Conservation (phyloP, 2,329 filamentous ascomycete genomes). For the Phaeosphaeria sp. region DNA sequence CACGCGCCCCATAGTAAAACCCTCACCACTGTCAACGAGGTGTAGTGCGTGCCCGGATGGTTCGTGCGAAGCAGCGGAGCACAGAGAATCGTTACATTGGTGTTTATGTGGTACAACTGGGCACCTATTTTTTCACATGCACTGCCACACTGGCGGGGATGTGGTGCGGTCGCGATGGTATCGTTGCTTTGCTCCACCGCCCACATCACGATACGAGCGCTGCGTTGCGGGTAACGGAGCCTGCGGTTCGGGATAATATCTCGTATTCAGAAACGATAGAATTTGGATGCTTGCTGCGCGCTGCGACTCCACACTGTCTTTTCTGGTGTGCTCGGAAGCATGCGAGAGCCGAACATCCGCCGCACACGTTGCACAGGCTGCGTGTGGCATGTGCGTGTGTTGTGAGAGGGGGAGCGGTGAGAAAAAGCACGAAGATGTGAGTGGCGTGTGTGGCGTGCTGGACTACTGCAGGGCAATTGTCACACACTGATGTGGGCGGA, state of each 20-base stretch:
- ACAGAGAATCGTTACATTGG: too few species aligned
- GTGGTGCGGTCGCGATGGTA: too few species aligned
- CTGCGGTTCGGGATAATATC: too few species aligned
- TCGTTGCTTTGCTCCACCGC: too few species aligned
- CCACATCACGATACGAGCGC: too few species aligned
- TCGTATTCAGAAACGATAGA: background rate
- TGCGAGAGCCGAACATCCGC: slow-evolving; percentile 2
- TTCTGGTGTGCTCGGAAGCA: background rate
- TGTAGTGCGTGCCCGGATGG: background rate
- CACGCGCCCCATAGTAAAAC: background rate
- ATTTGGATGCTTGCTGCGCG: background rate
- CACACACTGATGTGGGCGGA: background rate
- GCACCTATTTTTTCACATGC: too few species aligned
- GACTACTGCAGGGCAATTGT: background rate
- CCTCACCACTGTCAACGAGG: too few species aligned
- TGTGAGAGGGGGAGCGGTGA: background rate
- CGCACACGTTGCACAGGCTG: background rate
- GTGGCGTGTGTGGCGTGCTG: background rate
- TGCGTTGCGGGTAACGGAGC: too few species aligned
- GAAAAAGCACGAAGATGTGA: background rate
- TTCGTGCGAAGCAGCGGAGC: background rate
- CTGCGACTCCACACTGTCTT: too few species aligned
- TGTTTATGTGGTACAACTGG: too few species aligned
- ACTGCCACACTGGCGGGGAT: background rate
- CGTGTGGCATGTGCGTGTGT: background rate